These are phyloP conservation scores for Areca catechu DNA, from an alignment of 176 grass and related monocot genomes.

Conservation along the genomic window DNA sequence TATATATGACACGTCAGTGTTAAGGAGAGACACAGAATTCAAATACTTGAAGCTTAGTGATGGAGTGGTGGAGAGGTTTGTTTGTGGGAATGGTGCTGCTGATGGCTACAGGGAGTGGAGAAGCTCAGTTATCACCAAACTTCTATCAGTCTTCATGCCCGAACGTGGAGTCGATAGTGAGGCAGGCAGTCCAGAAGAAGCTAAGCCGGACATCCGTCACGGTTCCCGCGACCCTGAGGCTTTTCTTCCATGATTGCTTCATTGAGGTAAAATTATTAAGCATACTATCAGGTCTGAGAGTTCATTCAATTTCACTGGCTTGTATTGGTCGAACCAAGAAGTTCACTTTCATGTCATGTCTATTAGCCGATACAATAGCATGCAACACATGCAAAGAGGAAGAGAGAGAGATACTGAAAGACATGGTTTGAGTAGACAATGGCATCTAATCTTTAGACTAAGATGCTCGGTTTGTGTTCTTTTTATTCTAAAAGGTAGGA, in stretches of 20 bases:
- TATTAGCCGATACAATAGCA: too few species aligned
- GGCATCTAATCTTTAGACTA: too few species aligned
- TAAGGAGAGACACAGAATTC: not conserved
- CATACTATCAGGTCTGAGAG: not conserved
- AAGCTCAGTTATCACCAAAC: slow-evolving; percentile 19
- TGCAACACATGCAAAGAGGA: too few species aligned
- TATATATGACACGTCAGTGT: not conserved
- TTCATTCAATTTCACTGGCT: not conserved
- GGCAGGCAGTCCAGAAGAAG: slow-evolving; percentile 40
- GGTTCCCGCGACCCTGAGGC: slow-evolving; percentile 46
- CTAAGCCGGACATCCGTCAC: slow-evolving; percentile 54
- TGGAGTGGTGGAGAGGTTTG: slow-evolving; percentile 17
- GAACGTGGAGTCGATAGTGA: slow-evolving; percentile 34
- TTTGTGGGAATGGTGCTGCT: slow-evolving; percentile 3
- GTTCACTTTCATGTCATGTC: too few species aligned
- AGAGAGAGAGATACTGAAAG: too few species aligned
- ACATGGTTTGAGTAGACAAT: too few species aligned
- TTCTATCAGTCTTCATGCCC: slow-evolving; percentile 38
- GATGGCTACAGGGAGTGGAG: not conserved
- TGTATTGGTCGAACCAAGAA: too few species aligned
- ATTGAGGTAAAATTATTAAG: slow-evolving; percentile 8
- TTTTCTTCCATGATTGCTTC: slow-evolving; percentile 33
- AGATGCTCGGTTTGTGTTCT: too few species aligned
- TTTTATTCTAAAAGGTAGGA: too few species aligned
- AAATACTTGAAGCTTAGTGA: not conserved